Base-by-base conservation (phyloP, 331 rosid genomes). In the Dryas integrifolia region DNA sequence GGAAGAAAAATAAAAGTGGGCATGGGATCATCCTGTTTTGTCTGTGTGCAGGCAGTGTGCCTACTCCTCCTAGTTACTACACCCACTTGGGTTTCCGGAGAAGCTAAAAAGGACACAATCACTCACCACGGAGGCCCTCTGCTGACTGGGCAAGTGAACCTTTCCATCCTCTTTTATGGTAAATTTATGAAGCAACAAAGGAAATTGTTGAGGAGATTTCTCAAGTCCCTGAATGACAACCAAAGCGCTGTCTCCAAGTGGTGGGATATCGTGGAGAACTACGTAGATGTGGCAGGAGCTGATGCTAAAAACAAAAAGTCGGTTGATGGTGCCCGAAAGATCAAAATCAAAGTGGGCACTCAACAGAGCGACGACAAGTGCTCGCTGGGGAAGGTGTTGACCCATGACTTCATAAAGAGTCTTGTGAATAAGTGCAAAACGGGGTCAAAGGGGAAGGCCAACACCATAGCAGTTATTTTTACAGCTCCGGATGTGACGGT, bases 71-170 rank as follows among this genome's bases (percentile, higher is more conserved):
- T 21, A 21, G 0, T 21, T 21, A 21, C 24, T 21, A 21, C 24
- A 21, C 24, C 24, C 24, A 21, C 24, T 21, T 21, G 24, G 24
- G 24, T 21, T 21, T 21, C 24, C 24, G 24, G 24, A 21, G 24
- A 21, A 21, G 24, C 24, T 21, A 21, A 21, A 21, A 21, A 21
- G 24, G 24, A 21, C 24, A 21, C 1, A 21, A 21, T 61, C 40
- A 47, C 13, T 1, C 18, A 72, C 76, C 30, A 72, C 5, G 76
- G 76, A 59, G 76, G 76, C 4, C 69, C 76, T 38, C 47, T 72
- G 5, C 5, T 72, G 13, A 47, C 60, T 14, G 69, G 76, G 8
- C 60, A 60, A 38, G 5, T 72, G 38, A 48, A 72, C 13, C 69
- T 72, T 3, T 49, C 48, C 12, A 48, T 72, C 21, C 10, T 72